phyloP scores from a whole-genome alignment of 2,329 filamentous ascomycete species.

The Fonsecaea monophora region DNA sequence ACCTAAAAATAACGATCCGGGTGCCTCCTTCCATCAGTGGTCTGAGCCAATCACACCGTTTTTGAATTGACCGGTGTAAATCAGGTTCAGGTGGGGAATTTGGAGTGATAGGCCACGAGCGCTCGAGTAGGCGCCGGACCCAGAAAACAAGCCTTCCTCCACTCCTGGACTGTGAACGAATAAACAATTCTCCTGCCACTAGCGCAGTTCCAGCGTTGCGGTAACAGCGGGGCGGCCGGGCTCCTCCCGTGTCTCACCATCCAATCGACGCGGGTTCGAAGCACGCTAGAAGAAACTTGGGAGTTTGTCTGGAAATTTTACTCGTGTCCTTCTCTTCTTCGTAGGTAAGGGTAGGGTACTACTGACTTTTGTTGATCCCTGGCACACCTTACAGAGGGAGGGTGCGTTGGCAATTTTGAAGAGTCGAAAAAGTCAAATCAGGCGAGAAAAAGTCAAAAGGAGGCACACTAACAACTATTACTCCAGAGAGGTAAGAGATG shows the following conservation, averaged over 20 bases:
- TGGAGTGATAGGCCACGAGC: constrained; percentile 29
- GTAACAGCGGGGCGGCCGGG: constrained; percentile 29
- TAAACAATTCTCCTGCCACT: constrained; percentile 15
- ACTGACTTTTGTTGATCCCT: constrained; percentile 1
- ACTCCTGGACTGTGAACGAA: not conserved
- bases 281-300: constrained; percentile 20
- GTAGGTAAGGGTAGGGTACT: too few species aligned
- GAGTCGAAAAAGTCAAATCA: not conserved
- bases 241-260: constrained; percentile 18
- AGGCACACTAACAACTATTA: not conserved
- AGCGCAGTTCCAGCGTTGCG: constrained; percentile 34
- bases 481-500: too few species aligned
- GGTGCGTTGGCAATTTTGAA: constrained; percentile 15
- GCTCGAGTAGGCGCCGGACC: constrained; percentile 34
- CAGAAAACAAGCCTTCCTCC: constrained; percentile 1
- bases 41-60: not conserved
- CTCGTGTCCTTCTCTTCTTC: not conserved
- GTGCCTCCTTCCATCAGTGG: not conserved
- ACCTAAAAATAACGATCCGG: constrained; percentile 5
- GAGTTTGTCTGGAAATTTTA: constrained; percentile 5
- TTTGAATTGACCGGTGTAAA: constrained; percentile 17
- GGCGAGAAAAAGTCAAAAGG: constrained; percentile 2
- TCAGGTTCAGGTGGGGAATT: not conserved
- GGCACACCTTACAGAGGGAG: not conserved
- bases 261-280: constrained; percentile 22